Conservation (phyloP, 345 rosid species). For the Geranium rotundifolium region DNA sequence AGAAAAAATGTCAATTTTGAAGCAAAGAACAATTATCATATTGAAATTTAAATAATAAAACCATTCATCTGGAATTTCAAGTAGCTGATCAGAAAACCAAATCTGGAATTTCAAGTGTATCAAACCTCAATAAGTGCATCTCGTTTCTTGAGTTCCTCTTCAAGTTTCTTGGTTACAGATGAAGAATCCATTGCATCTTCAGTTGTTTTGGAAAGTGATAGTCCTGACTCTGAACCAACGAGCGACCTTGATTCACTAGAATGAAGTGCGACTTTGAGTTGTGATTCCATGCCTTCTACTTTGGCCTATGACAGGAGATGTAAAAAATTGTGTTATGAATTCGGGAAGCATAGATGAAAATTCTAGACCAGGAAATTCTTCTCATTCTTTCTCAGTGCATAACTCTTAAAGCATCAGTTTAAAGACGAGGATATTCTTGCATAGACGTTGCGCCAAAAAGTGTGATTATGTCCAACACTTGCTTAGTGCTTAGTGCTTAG, state of each 20-base stretch:
- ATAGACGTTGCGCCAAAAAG: too few species aligned
- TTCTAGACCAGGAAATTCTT: too few species aligned
- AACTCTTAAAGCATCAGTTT: too few species aligned
- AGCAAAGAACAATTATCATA: neutral
- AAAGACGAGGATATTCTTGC: too few species aligned
- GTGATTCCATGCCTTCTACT: slow-evolving; percentile 51
- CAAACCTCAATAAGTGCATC: slow-evolving; percentile 94
- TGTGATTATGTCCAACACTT: too few species aligned
- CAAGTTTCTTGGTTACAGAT: slow-evolving; percentile 77
- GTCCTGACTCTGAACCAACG: slow-evolving; percentile 25
- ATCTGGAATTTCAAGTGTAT: slow-evolving; percentile 1
- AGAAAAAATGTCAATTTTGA: too few species aligned
- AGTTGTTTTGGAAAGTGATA: slow-evolving; percentile 30
- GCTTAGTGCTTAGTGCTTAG: too few species aligned
- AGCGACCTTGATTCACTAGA: slow-evolving; percentile 34
- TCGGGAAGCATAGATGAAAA: neutral
- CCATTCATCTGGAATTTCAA: neutral
- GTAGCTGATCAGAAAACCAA: too few species aligned
- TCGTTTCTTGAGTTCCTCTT: slow-evolving; percentile 94
- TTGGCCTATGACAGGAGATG: slow-evolving; percentile 39
- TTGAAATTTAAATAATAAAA: too few species aligned
- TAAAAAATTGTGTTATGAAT: neutral
- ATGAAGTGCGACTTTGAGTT: slow-evolving; percentile 42
- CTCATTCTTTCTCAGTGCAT: too few species aligned
- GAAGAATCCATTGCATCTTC: slow-evolving; percentile 56